Conservation (phyloP, 805 yeast genomes). For the Brettanomyces anomalus region DNA sequence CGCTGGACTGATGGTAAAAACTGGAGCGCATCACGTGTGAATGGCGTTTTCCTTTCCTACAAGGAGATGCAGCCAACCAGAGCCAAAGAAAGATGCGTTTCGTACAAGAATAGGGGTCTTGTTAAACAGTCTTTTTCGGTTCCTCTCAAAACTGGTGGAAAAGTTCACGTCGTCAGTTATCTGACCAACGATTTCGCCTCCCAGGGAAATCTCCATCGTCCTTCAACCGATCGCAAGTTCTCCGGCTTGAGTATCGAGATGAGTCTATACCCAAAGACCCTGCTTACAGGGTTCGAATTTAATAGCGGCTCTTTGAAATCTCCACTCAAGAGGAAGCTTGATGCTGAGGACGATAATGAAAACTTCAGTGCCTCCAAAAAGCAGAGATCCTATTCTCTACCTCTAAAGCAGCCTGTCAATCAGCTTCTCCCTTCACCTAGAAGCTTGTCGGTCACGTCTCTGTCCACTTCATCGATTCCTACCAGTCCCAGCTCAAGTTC, state of each 20-base stretch:
- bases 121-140: slow-evolving; percentile 58
- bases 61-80: slow-evolving; percentile 44
- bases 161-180: slow-evolving; percentile 56
- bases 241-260: slow-evolving; percentile 14
- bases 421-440: background rate
- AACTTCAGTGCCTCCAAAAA: background rate
- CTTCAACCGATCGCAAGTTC: slow-evolving; percentile 36
- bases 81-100: slow-evolving; percentile 22
- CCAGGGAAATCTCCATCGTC: slow-evolving; percentile 24
- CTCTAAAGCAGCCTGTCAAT: background rate
- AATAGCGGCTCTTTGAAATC: background rate
- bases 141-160: slow-evolving; percentile 41
- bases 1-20: slow-evolving; percentile 73
- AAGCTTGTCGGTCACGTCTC: background rate
- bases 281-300: background rate
- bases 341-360: background rate
- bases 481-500: background rate
- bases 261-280: slow-evolving; percentile 13
- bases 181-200: slow-evolving; percentile 13
- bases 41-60: slow-evolving; percentile 53
- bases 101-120: slow-evolving; percentile 43
- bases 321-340: background rate
- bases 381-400: background rate
- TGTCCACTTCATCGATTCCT: background rate
- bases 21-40: slow-evolving; percentile 68